phyloP scores from a whole-genome alignment of 495 filamentous ascomycete genomes.

The Jackrogersella minutella region DNA sequence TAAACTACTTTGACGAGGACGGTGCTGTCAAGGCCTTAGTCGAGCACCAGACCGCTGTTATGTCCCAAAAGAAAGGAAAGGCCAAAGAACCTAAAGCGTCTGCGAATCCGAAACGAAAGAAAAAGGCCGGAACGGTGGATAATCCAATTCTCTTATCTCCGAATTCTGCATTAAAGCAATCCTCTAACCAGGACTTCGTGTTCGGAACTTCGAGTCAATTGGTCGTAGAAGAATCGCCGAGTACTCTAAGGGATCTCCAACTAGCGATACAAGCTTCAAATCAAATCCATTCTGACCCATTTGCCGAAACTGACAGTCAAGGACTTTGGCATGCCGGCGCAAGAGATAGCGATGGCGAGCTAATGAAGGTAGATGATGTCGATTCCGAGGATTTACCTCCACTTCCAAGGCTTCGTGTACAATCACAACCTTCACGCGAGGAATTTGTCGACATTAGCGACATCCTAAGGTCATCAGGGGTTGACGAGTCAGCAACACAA shows the following conservation, averaged over 20 bases:
- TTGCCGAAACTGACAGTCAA: conserved; percentile 46
- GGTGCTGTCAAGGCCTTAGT: conserved; percentile 44
- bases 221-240: conserved; percentile 76
- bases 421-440: conserved; percentile 3
- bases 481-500: not conserved
- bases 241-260: conserved; percentile 71
- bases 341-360: conserved; percentile 66
- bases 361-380: conserved; percentile 65
- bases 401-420: not conserved
- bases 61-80: conserved; percentile 47
- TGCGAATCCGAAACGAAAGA: conserved; percentile 50
- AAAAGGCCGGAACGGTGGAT: conserved; percentile 52
- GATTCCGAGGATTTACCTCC: conserved; percentile 53
- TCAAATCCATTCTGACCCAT: conserved; percentile 49
- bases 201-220: conserved; percentile 96
- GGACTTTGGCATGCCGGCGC: conserved; percentile 73
- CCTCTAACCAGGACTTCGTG: conserved; percentile 80
- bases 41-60: conserved; percentile 43
- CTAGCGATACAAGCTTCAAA: conserved; percentile 72
- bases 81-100: conserved; percentile 44
- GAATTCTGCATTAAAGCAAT: conserved; percentile 68
- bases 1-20: conserved; percentile 46
- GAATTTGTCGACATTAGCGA: conserved; percentile 52
- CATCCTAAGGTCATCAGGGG: conserved; percentile 37
- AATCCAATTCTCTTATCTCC: conserved; percentile 74